Percentiles rank a stretch among this genome's conserved stretches.
phyloP scores from a whole-genome alignment of 2,329 filamentous ascomycete genomes.

The Erysiphe neolycopersici region DNA sequence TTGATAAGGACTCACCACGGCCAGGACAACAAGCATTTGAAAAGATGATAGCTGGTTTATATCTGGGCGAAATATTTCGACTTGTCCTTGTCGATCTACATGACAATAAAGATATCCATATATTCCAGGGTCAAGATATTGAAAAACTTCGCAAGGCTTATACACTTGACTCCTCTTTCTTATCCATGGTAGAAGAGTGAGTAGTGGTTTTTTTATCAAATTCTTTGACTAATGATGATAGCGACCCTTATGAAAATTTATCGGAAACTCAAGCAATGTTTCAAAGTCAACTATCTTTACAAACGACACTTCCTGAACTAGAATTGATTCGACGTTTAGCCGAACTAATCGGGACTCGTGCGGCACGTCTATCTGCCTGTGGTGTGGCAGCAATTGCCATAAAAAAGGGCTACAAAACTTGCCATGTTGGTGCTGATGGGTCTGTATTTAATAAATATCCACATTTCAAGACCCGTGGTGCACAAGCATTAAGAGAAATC shows the following conservation, averaged over 20 bases:
- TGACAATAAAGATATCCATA: constrained; percentile 43
- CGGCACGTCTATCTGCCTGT: constrained; percentile 76
- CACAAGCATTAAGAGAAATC: constrained; percentile 75
- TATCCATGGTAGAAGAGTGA: constrained; percentile 62
- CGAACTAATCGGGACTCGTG: constrained; percentile 83
- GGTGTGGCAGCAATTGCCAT: constrained; percentile 90
- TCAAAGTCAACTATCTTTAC: constrained; percentile 44
- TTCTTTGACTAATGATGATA: neutral
- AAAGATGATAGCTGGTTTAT: constrained; percentile 92
- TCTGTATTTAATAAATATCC: constrained; percentile 99
- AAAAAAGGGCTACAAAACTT: constrained; percentile 72
- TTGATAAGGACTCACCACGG: constrained; percentile 76
- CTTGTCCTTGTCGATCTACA: constrained; percentile 65
- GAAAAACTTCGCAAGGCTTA: constrained; percentile 62
- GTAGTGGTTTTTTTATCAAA: neutral
- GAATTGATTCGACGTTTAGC: constrained; percentile 72
- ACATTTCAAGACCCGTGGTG: constrained; percentile 83
- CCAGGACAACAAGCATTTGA: constrained; percentile 90
- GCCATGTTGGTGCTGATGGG: constrained; percentile 89
- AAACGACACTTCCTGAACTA: constrained; percentile 48
- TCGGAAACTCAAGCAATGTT: constrained; percentile 70
- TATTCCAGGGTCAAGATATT: constrained; percentile 70
- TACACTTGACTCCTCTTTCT: constrained; percentile 74
- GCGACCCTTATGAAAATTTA: constrained; percentile 82
- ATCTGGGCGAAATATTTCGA: constrained; percentile 85